Conservation (phyloP, 371 early-diverging fungal species). For the Saksenaea vasiformis region DNA sequence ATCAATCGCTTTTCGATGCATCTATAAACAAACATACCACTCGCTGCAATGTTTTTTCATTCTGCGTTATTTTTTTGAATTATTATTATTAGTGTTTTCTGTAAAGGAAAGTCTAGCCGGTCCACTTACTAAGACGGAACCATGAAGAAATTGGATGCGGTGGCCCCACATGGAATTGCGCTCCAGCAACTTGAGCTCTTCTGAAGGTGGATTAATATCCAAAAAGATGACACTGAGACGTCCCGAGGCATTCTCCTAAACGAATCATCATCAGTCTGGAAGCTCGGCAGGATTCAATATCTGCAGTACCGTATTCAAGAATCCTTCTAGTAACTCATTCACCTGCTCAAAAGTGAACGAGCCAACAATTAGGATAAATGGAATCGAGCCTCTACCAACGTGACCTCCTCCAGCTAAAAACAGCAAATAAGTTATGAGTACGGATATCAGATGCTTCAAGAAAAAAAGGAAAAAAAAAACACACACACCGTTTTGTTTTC, state of each 20-base stretch:
- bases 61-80: constrained; percentile 8
- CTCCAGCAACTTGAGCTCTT: constrained; percentile 51
- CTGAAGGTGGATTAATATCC: constrained; percentile 50
- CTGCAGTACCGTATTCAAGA: constrained; percentile 54
- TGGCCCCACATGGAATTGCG: constrained; percentile 48
- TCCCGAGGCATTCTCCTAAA: constrained; percentile 38
- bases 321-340: constrained; percentile 60
- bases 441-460: neutral
- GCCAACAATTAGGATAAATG: constrained; percentile 68
- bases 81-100: neutral
- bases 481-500: constrained; percentile 47
- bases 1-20: neutral
- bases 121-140: constrained; percentile 47
- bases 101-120: no score
- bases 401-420: constrained; percentile 46
- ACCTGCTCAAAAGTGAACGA: constrained; percentile 57
- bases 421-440: neutral
- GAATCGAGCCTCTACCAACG: constrained; percentile 45
- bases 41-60: constrained; percentile 44
- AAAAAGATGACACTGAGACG: constrained; percentile 62
- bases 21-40: constrained; percentile 33
- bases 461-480: no score
- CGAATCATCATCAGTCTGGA: constrained; percentile 15
- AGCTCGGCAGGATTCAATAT: no score
- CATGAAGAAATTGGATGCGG: constrained; percentile 46